phyloP scores from a whole-genome alignment of 495 filamentous ascomycete genomes.

The Saxophila tyrrhenica region DNA sequence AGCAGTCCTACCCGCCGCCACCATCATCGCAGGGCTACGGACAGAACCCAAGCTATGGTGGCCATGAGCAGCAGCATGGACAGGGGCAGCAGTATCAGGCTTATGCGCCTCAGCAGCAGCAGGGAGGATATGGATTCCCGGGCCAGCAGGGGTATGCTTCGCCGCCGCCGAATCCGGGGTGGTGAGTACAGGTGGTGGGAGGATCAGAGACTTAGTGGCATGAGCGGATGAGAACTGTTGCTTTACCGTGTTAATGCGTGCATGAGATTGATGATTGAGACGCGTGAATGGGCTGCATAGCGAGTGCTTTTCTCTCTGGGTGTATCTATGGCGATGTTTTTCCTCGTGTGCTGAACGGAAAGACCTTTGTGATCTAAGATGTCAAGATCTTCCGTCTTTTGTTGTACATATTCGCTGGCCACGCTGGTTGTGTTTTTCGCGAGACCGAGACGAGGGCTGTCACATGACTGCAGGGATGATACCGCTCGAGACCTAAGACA shows the following conservation, averaged over 20 bases:
- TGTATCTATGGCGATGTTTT: not conserved
- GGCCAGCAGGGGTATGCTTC: not conserved
- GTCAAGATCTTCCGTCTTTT: too few species aligned
- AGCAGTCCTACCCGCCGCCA: conserved; percentile 6
- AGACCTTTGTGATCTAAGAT: too few species aligned
- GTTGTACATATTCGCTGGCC: too few species aligned
- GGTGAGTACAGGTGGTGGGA: not conserved
- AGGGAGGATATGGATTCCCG: conserved; percentile 7
- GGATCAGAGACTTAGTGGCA: too few species aligned
- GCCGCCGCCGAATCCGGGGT: conserved; percentile 3
- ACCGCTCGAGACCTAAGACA: too few species aligned
- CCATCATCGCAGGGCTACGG: conserved; percentile 4
- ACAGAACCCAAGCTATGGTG: conserved; percentile 6
- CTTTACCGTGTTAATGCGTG: too few species aligned
- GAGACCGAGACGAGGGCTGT: too few species aligned
- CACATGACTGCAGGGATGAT: too few species aligned
- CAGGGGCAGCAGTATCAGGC: conserved; percentile 5
- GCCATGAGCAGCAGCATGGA: not conserved
- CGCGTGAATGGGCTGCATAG: not conserved
- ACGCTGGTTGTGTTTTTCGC: too few species aligned
- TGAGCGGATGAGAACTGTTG: too few species aligned
- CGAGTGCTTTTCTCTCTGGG: not conserved
- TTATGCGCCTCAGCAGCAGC: conserved; percentile 6
- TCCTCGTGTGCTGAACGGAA: too few species aligned
- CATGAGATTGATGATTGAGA: not conserved